These are phyloP conservation scores for Thielaviopsis populi DNA, from an alignment of 2,329 filamentous ascomycete species.

Conservation along the genomic window DNA sequence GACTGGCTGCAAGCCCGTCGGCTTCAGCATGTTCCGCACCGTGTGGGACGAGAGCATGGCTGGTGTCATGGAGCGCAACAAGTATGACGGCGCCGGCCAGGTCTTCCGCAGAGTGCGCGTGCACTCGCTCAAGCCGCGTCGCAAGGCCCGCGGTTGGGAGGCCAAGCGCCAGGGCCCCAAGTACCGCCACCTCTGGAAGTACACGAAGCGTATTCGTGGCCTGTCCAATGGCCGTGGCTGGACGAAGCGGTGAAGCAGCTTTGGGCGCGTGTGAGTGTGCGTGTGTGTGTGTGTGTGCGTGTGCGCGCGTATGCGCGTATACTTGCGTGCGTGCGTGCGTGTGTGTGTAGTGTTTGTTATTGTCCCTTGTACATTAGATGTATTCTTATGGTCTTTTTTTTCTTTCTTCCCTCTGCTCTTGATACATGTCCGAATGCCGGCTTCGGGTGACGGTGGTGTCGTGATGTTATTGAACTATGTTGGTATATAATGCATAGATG, in stretches of 20 bases:
- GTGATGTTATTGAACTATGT: background rate
- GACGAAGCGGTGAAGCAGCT: constrained; percentile 24
- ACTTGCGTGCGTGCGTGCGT: background rate
- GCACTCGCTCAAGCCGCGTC: constrained; percentile 47
- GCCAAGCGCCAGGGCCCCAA: constrained; percentile 49
- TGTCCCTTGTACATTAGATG: constrained; percentile 15
- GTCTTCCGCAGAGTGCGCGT: constrained; percentile 74
- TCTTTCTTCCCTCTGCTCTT: background rate
- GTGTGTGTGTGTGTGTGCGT: too few species aligned
- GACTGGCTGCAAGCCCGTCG: constrained; percentile 55
- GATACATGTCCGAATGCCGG: background rate
- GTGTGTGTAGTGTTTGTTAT: background rate
- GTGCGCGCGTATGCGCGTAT: too few species aligned
- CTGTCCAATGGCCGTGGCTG: constrained; percentile 30
- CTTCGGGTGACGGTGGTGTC: background rate
- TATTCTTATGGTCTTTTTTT: constrained; percentile 7
- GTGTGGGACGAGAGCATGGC: constrained; percentile 79
- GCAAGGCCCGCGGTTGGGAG: constrained; percentile 50
- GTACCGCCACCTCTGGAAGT: constrained; percentile 51
- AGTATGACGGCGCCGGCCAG: constrained; percentile 59
- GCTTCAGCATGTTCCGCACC: constrained; percentile 75
- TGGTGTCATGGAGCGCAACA: constrained; percentile 71
- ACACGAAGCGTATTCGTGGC: constrained; percentile 42
- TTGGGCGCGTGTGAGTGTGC: background rate
- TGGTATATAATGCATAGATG: background rate